phyloP scores from a whole-genome alignment of 2,329 filamentous ascomycete genomes.

The Zymoseptoria brevis region DNA sequence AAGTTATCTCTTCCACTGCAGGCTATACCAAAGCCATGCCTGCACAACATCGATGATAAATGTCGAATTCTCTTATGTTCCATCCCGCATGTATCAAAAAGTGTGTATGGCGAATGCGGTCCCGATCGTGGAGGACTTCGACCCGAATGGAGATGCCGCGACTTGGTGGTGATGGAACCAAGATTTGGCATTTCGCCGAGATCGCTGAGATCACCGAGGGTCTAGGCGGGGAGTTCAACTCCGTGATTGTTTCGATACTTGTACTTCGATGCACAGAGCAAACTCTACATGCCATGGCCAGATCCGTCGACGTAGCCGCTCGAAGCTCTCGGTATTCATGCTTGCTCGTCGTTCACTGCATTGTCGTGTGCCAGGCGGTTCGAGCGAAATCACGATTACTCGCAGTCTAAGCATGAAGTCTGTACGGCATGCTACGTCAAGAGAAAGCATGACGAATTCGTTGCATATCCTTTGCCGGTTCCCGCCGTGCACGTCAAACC shows the following conservation, averaged over 20 bases:
- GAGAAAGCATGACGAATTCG: not conserved
- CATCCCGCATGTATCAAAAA: not conserved
- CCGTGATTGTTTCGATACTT: not conserved
- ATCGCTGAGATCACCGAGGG: not conserved
- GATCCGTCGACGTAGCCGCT: not conserved
- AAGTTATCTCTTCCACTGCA: not conserved
- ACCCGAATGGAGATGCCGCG: not conserved
- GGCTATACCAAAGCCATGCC: not conserved
- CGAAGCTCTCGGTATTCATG: not conserved
- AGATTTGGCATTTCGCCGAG: not conserved
- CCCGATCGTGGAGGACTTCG: not conserved
- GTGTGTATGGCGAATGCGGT: not conserved
- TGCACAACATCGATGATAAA: not conserved
- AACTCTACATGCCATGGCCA: not conserved
- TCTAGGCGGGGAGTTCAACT: not conserved
- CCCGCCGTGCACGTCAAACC: not conserved
- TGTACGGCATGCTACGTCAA: not conserved
- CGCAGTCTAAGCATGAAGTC: not conserved
- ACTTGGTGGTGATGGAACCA: not conserved
- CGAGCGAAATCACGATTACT: too few relatives aligned
- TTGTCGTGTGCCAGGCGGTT: too few relatives aligned
- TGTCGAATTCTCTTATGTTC: not conserved
- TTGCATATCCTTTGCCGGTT: not conserved
- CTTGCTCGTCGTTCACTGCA: too few relatives aligned
- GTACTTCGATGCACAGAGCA: not conserved